phyloP scores from a whole-genome alignment of 23 red algal genomes.

The Gracilaria caudata region DNA sequence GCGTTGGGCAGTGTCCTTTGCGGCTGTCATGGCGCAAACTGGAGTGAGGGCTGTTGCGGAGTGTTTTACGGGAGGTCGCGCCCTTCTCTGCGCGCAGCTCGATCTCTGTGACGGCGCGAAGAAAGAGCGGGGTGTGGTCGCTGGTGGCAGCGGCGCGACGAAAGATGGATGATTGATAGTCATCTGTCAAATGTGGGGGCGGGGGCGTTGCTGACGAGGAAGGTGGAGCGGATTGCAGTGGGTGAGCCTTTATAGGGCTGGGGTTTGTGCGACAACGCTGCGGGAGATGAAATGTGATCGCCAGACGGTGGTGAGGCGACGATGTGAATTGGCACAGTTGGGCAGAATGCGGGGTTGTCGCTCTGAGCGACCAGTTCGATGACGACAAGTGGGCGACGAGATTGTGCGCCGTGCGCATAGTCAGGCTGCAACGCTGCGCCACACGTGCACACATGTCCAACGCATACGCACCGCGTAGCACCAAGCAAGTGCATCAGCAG shows the following conservation, averaged over 20 bases:
- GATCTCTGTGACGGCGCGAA: neutral
- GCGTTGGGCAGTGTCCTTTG: neutral
- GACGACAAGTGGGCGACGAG: neutral
- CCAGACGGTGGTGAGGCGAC: neutral
- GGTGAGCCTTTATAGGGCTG: neutral
- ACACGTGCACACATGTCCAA: neutral
- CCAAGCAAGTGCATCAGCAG: too few relatives aligned
- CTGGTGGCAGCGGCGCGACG: neutral
- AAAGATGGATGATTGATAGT: neutral
- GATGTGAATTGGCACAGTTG: conserved; percentile 3
- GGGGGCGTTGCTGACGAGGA: neutral
- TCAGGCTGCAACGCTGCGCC: too few relatives aligned
- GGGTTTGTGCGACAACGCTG: neutral
- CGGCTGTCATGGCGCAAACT: neutral
- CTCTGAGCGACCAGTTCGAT: neutral
- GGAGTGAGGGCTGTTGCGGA: neutral
- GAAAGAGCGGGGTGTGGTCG: too few relatives aligned
- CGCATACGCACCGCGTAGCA: too few relatives aligned
- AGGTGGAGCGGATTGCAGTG: neutral
- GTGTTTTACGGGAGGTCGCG: neutral
- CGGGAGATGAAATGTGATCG: too few relatives aligned
- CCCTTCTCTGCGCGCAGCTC: neutral
- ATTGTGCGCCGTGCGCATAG: too few relatives aligned
- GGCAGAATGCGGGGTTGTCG: neutral
- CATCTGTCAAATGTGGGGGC: neutral